Base-by-base conservation (phyloP, 768 basidiomycete species). In the Paxillus rubicundulus region DNA sequence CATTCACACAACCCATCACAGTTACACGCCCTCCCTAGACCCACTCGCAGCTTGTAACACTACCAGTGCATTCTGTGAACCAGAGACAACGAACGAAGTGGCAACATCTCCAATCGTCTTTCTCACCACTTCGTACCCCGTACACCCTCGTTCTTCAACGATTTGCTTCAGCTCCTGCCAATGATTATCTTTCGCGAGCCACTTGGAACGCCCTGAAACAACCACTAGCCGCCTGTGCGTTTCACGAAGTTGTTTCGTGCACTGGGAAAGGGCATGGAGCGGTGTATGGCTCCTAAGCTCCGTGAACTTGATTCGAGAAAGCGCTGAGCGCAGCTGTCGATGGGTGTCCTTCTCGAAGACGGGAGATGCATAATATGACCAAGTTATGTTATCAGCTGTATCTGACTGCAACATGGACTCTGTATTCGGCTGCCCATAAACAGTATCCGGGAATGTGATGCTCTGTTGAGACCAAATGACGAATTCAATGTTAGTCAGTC, bases 71-170 rank as follows among this genome's bases (percentile, higher is more conserved):
- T 77, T 74, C 33, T 79, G 79, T 46, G 75, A 73, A 1, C 80
- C 81, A 6, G 82, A 75, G 3, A 85, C 73, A 12, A 93, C 81
- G 65, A 95, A 81, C 41, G 85, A 85, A 37, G 86, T 81, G 2
- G 84, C 89, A 16, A 90, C 85, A 65, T 95, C 90, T 3, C 95
- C 95, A 21, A 96, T 76, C 18, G 93, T 92, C 72, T 88, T 87
- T 65, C 78, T 76, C 53, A 93, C 82, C 49, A 59, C 41, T 13
- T 70, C 67, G 2, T 60, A 52, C 1, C 30, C 45, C 9, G 21
- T 16, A 7, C 42, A 49, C 18, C 46, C 46, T 5, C 52, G 38
- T 60, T 77, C 77, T 8, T 68, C 53, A 4, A 77, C 65, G 24
- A 89, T 62, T 51, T 70, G 58, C 34, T 70, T 72, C 57, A 93